Evolutionary conservation across 176 grass and related monocot genomes (phyloP), one percentile per base, ranked within the genome.

Genomic region (Microstegium vimineum): DNA sequence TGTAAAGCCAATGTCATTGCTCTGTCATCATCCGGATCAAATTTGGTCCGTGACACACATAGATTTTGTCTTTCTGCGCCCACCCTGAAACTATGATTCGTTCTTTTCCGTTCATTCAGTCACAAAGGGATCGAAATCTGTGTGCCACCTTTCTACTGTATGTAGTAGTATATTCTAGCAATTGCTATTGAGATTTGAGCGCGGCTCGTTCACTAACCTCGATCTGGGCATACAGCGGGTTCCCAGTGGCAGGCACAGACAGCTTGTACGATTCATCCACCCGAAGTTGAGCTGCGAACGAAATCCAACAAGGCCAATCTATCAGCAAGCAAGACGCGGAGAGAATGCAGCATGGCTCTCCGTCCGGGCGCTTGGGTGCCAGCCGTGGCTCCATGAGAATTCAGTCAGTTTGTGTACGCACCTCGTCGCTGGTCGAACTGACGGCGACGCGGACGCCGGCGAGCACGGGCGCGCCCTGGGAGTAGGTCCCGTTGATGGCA

Each of bases 241-340:
- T 90, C 52, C 92, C 90, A 6, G 34, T 49, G 33, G 82, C 82
- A 52, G 95, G 90, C 45, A 98, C 90, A 2, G 74, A 77, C 41
- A 98, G 66, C 37, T 65, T 86, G 84, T 98, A 98, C 30, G 92
- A 93, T 81, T 98, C 95, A 77, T 95, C 90, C 49, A 81, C 66
- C 89, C 90, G 71, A 86, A 98, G 30, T 93, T 88, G 75, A 98
- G 88, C 95, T 98, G 90, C 85, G 32, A n/a, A n/a, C n/a, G n/a
- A 4, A 63, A 66, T 20, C 42, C 8, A 30, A 84, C 30, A 28
- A 51, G 8, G 9, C 5, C 36, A 77, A 66, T 61, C 52, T 13
- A 60, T 20, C 51, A n/a, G n/a, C n/a, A n/a, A 36, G 5, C 14
- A 27, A 76, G 35, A 82, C 35, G 40, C 64, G 54, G n/a, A n/a